A percentile compares a stretch with the other conserved stretches of the same genome.
phyloP scores from a whole-genome alignment of 495 filamentous ascomycete genomes.

The Penicillium longicatenatum region DNA sequence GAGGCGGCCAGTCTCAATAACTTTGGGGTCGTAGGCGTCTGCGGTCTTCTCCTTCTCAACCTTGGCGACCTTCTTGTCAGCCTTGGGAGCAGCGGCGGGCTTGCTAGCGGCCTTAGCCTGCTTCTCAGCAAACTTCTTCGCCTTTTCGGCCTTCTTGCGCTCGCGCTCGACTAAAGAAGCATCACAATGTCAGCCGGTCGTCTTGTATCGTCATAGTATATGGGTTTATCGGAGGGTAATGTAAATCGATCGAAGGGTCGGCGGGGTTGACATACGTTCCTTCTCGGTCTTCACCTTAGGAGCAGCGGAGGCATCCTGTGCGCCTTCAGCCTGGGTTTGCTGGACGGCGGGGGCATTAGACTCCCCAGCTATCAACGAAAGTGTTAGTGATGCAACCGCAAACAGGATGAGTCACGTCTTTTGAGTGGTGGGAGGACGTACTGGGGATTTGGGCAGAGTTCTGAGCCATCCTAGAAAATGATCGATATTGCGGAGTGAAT shows the following conservation, averaged over 20 bases:
- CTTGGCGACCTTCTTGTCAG: constrained; percentile 55
- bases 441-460: constrained; percentile 58
- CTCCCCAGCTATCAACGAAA: constrained; percentile 50
- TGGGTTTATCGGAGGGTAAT: background rate
- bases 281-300: constrained; percentile 63
- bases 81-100: constrained; percentile 48
- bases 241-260: background rate
- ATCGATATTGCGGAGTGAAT: constrained; percentile 45
- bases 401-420: background rate
- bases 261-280: constrained; percentile 46
- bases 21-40: constrained; percentile 59
- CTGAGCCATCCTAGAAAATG: constrained; percentile 60
- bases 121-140: constrained; percentile 61
- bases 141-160: constrained; percentile 61
- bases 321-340: constrained; percentile 44
- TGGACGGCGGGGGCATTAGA: constrained; percentile 52
- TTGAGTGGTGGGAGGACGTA: constrained; percentile 38
- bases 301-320: constrained; percentile 46
- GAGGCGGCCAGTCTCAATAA: constrained; percentile 57
- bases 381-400: constrained; percentile 1
- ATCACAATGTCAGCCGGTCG: constrained; percentile 21
- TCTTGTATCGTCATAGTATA: background rate
- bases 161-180: constrained; percentile 52
- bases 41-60: constrained; percentile 53
- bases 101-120: constrained; percentile 51